Conservation (phyloP, 768 basidiomycete genomes). For the Panaeolus cyanescens region DNA sequence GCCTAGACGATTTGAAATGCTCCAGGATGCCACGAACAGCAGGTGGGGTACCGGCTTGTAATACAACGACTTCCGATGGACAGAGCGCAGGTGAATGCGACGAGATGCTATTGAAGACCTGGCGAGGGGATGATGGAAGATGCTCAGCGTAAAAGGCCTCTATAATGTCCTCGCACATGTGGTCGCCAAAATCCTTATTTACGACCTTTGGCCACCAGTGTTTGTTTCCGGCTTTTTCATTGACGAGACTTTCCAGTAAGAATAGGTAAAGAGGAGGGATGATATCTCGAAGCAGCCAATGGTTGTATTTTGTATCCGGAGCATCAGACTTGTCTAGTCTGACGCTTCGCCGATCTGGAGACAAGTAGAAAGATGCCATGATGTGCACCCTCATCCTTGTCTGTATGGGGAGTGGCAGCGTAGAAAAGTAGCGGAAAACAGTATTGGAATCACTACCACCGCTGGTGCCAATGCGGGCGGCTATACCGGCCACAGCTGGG, state of each 20-base stretch:
- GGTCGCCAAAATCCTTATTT: conserved; percentile 16
- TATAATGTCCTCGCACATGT: conserved; percentile 17
- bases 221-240: conserved; percentile 19
- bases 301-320: conserved; percentile 40
- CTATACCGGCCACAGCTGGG: conserved; percentile 27
- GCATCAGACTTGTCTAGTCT: conserved; percentile 38
- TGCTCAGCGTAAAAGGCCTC: conserved; percentile 30
- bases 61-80: conserved; percentile 23
- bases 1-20: conserved; percentile 16
- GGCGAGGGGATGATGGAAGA: conserved; percentile 21
- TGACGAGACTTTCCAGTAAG: conserved; percentile 31
- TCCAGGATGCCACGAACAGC: conserved; percentile 21
- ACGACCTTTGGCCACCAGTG: conserved; percentile 35
- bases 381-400: conserved; percentile 47
- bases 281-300: conserved; percentile 38
- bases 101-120: conserved; percentile 26
- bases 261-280: conserved; percentile 40
- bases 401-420: conserved; percentile 40
- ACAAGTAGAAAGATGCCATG: conserved; percentile 46
- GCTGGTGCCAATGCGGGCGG: conserved; percentile 17
- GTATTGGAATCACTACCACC: not conserved
- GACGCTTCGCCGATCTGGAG: conserved; percentile 46
- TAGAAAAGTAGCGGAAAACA: conserved; percentile 36
- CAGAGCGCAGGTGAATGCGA: conserved; percentile 10
- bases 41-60: conserved; percentile 17